Conservation (phyloP, 176 grass and related monocot species). For the Areca catechu region DNA sequence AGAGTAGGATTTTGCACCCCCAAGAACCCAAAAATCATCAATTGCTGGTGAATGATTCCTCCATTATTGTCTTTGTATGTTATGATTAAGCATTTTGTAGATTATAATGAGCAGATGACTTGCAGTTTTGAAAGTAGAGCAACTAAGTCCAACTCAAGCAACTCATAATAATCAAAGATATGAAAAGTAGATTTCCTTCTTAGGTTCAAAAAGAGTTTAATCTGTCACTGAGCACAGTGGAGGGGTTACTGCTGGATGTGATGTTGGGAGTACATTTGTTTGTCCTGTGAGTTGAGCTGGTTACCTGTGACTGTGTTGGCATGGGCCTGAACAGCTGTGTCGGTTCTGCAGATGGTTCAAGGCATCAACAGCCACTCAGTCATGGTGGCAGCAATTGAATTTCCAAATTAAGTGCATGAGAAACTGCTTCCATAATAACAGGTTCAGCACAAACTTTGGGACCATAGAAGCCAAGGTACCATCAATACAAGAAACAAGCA, state of each 20-base stretch:
- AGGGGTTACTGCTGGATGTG: background rate
- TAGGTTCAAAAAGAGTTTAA: slow-evolving; percentile 23
- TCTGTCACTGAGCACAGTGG: slow-evolving; percentile 31
- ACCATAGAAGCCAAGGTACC: slow-evolving; percentile 63
- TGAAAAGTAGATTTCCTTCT: slow-evolving; percentile 5
- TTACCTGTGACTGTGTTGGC: slow-evolving; percentile 29
- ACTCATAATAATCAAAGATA: too few relatives aligned
- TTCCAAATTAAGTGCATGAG: slow-evolving; percentile 26
- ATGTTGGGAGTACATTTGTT: slow-evolving; percentile 23
- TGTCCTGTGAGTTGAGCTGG: slow-evolving; percentile 39
- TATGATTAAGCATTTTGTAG: too few relatives aligned
- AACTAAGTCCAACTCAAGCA: too few relatives aligned
- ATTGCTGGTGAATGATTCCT: too few relatives aligned
- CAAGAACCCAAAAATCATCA: too few relatives aligned
- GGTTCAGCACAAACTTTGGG: slow-evolving; percentile 40
- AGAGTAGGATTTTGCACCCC: too few relatives aligned
- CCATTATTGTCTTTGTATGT: too few relatives aligned
- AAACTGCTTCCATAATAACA: slow-evolving; percentile 33
- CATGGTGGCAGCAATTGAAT: slow-evolving; percentile 19
- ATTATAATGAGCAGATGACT: too few relatives aligned
- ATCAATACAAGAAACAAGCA: slow-evolving; percentile 18
- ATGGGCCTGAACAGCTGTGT: slow-evolving; percentile 45
- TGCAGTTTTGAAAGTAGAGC: too few relatives aligned
- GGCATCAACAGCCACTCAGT: slow-evolving; percentile 23
- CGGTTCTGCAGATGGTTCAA: slow-evolving; percentile 46